Base-by-base conservation (phyloP, 805 yeast genomes). In the Clavispora fructus region DNA sequence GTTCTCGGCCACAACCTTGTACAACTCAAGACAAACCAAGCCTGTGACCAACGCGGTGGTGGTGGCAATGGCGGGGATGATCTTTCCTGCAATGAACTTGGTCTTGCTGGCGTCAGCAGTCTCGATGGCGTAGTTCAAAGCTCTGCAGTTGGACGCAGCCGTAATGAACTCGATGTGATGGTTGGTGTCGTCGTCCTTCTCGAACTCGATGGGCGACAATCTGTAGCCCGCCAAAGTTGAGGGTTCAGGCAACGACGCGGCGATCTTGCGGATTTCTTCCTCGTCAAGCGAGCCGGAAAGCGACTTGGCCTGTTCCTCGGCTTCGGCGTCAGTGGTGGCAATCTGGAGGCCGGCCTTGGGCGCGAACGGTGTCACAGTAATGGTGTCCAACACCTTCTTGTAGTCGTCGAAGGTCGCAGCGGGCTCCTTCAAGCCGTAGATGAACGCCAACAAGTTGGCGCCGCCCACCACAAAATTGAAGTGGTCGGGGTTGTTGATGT, bases 21-120 rank as follows among this genome's bases (percentile, higher is more conserved):
- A 87, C 47, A 92, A 74, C 69, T 94, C 99, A 55, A 94, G 71
- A 59, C 95, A 87, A 23, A 90, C 95, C 59, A 94, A 75, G 41
- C 99, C 99, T 7, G 99, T 88, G 19, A 94, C 99, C 56, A 91
- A 73, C 9, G 97, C 95, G n/a, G 99, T 94, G 1, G 99, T 94
- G 2, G 99, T 94, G 32, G 99, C 99, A 73, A 94, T 94, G 17
- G 99, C 99, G 13, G 99, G 99, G 55, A 94, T 94, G 55, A 94
- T 94, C 68, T 95, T 84, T 41, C 99, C 99, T 7, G 99, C 99
- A 64, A 94, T 92, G 60, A 92, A 89, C 72, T 94, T 94, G 33
- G 99, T 94, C 72, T 86, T 88, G 43, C 83, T 82, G 52, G 83
- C 80, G 61, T 92, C 97, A 32, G 92, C 97, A 11, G 89, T 73